A percentile compares a stretch with the other conserved stretches of the same genome.
Evolutionary conservation across 2,329 filamentous ascomycete genomes (phyloP).

Genomic region (Lachnellula cervina): DNA sequence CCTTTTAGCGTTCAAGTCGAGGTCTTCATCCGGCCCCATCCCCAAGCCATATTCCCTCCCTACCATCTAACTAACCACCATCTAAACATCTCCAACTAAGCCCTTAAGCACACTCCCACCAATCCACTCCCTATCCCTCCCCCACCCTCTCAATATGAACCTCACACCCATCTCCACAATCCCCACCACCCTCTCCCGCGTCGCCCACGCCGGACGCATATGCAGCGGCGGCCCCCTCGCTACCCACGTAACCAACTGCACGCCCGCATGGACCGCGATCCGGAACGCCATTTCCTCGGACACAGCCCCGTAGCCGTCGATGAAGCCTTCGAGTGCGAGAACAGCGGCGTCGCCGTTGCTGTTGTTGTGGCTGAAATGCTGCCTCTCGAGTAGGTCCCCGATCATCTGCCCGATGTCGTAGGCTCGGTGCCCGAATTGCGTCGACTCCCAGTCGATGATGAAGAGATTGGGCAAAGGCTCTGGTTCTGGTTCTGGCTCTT

Average conservation of each 20-base stretch:
- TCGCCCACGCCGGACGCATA: conserved; percentile 44
- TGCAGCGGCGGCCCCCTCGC: conserved; percentile 20
- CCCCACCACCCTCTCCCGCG: conserved; percentile 38
- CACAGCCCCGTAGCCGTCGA: conserved; percentile 43
- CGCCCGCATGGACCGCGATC: conserved; percentile 48
- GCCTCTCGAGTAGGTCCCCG: conserved; percentile 52
- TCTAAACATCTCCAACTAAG: conserved; percentile 5
- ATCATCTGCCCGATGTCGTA: conserved; percentile 57
- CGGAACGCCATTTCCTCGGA: conserved; percentile 46
- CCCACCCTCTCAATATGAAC: conserved; percentile 47
- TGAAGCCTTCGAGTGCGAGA: conserved; percentile 47
- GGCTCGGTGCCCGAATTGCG: conserved; percentile 43
- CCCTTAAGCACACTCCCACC: conserved; percentile 4
- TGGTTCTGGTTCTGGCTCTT: too few species aligned
- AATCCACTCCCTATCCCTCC: conserved; percentile 46
- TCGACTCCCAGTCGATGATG: conserved; percentile 55
- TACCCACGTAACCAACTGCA: conserved; percentile 48
- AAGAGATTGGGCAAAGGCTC: too few species aligned
- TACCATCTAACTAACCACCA: not conserved
- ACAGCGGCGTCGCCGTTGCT: conserved; percentile 43
- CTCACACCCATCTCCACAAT: conserved; percentile 45
- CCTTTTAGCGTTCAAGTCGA: too few species aligned
- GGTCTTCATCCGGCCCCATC: too few species aligned
- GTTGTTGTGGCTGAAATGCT: conserved; percentile 48
- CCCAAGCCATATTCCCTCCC: not conserved